Conservation (phyloP, 164 flowering plant species). For the Taxillus chinensis region DNA sequence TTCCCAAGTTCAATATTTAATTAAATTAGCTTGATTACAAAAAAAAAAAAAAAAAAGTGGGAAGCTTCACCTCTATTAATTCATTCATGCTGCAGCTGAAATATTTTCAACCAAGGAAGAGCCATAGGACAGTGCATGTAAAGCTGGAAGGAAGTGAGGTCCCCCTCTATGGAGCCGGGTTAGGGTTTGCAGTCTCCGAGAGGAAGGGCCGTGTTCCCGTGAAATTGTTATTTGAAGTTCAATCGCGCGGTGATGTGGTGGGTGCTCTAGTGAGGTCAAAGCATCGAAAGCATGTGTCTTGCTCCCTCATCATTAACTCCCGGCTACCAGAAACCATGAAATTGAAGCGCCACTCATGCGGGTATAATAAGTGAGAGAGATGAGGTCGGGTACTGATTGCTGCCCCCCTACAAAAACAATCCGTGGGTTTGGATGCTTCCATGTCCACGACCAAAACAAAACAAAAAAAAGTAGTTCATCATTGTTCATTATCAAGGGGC, state of each 20-base stretch:
- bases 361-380: conserved; percentile 7
- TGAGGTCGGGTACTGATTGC: conserved; percentile 1
- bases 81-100: conserved; percentile 19
- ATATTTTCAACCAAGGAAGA: conserved; percentile 43
- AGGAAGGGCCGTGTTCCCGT: conserved; percentile 25
- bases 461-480: too few species aligned
- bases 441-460: too few species aligned
- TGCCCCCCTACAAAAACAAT: neutral
- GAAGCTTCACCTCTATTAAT: too few species aligned
- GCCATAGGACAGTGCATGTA: conserved; percentile 21
- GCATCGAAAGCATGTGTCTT: conserved; percentile 24
- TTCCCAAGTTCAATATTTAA: too few species aligned
- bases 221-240: conserved; percentile 25
- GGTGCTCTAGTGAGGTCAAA: conserved; percentile 39
- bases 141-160: conserved; percentile 27
- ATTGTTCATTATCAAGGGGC: too few species aligned
- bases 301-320: conserved; percentile 23
- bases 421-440: neutral
- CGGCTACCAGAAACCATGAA: conserved; percentile 12
- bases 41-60: too few species aligned
- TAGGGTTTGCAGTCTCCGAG: conserved; percentile 19
- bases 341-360: conserved; percentile 23
- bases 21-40: too few species aligned
- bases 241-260: conserved; percentile 33
- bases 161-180: conserved; percentile 52